Base-by-base conservation (phyloP, 1,139 yeast species). In the Lodderomyces metapsilosis region DNA sequence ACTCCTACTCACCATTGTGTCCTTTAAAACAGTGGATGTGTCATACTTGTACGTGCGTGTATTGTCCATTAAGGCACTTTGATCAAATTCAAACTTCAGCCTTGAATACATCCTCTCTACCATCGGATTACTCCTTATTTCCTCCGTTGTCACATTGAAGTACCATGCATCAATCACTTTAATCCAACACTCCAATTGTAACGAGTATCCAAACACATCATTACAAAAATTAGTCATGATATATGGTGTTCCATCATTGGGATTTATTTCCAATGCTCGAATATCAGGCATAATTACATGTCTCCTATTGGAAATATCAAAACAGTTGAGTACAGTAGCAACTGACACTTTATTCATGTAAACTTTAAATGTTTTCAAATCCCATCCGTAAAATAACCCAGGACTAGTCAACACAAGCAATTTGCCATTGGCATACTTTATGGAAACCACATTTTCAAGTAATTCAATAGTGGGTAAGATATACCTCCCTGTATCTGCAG, bases 371-470 rank as follows among this genome's bases (percentile, higher is more conserved):
- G 32, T 45, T 34, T 40, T 45, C 31, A 80, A 50, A 46, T 73
- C 61, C 82, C 83, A 82, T 2, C 71, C 62, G 52, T 72, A 71
- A 1, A 80, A 43, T 36, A 74, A 55, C 2, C 82, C 84, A 10
- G 66, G 59, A 38, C 71, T 70, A 0, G 82, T 74, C 27, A 78
- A 52, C 2, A 84, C 79, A 50, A 88, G 59, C 2, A 92, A 72
- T 55, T 43, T 79, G 27, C 57, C 76, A 50, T 58, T 75, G 50
- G 36, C 81, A 74, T 66, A 80, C 51, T 56, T 80, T 65, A 55
- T 76, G 57, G 66, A 77, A 59, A 58, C 78, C 48, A 70, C 76
- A 66, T 59, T 86, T 40, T 47, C 76, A 48, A 71, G 98, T 73
- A 73, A 71, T 77, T 66, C 84, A 13, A 81, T 58, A n/a, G 71